Conservation (phyloP, 352 stramenopile species). For the Phytophthora crassamura region DNA sequence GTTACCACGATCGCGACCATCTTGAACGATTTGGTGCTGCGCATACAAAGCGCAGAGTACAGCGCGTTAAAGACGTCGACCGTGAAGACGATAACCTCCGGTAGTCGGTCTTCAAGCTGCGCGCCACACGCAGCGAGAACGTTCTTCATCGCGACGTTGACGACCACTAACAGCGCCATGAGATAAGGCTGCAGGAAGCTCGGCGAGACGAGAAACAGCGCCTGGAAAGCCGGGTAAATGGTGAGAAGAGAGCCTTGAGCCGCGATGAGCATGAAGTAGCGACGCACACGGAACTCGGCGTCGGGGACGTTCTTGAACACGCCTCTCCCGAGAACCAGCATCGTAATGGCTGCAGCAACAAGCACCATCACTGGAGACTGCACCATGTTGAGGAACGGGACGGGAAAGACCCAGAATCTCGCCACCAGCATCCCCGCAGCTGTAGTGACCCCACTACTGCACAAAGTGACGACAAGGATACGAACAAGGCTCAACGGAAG, state of each 20-base stretch:
- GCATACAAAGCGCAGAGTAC: constrained; percentile 44
- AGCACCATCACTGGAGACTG: constrained; percentile 20
- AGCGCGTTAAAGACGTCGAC: constrained; percentile 53
- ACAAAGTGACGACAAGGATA: constrained; percentile 12
- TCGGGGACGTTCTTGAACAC: constrained; percentile 20
- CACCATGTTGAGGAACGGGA: constrained; percentile 43
- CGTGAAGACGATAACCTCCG: constrained; percentile 45
- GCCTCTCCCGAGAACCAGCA: constrained; percentile 15
- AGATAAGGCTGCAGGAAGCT: constrained; percentile 18
- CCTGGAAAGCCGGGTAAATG: constrained; percentile 41
- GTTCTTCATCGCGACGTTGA: constrained; percentile 48
- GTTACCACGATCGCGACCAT: constrained; percentile 29
- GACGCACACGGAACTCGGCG: constrained; percentile 25
- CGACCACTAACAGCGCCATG: constrained; percentile 32
- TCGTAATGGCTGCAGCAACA: constrained; percentile 5
- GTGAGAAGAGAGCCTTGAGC: constrained; percentile 29
- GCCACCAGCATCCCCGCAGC: constrained; percentile 11
- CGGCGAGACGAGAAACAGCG: constrained; percentile 22
- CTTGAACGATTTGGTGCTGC: constrained; percentile 35
- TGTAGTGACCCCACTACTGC: constrained; percentile 11
- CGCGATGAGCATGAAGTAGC: constrained; percentile 36
- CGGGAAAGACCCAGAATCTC: constrained; percentile 29
- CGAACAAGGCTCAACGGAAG: constrained; percentile 14
- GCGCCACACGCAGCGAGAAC: constrained; percentile 29
- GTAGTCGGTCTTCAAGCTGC: constrained; percentile 37